Evolutionary conservation across 2,329 filamentous ascomycete genomes (phyloP).

Genomic region (Thelonectria rubi): DNA sequence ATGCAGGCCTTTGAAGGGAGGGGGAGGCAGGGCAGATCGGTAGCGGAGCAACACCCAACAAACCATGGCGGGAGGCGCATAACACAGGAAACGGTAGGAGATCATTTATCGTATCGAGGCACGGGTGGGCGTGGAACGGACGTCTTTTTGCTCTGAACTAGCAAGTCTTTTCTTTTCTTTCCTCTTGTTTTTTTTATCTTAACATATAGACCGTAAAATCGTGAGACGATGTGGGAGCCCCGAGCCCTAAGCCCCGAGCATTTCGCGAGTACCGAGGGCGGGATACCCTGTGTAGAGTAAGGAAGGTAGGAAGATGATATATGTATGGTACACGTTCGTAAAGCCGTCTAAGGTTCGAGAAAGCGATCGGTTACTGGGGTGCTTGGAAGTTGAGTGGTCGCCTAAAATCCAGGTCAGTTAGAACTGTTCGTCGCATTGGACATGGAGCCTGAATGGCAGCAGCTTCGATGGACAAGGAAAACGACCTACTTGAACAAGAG

Average conservation of each 20-base stretch:
- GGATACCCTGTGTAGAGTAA: constrained; percentile 30
- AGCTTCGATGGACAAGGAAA: not conserved
- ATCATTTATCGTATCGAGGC: constrained; percentile 27
- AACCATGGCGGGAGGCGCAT: not conserved
- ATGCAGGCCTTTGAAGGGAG: not conserved
- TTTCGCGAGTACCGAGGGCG: constrained; percentile 33
- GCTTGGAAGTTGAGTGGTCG: constrained; percentile 87
- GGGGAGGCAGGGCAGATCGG: not conserved
- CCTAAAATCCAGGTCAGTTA: constrained; percentile 54
- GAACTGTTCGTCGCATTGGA: not conserved
- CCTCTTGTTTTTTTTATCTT: constrained; percentile 41
- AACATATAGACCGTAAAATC: constrained; percentile 44
- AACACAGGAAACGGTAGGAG: constrained; percentile 9
- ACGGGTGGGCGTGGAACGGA: constrained; percentile 32
- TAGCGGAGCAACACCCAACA: not conserved
- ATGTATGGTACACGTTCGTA: constrained; percentile 41
- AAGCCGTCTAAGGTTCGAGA: constrained; percentile 28
- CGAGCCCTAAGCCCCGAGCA: constrained; percentile 24
- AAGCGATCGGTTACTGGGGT: constrained; percentile 58
- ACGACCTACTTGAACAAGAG: constrained; percentile 91
- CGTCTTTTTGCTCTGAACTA: constrained; percentile 37
- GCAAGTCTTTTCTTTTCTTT: constrained; percentile 41
- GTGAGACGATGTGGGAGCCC: constrained; percentile 37
- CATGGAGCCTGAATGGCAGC: not conserved
- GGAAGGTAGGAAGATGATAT: constrained; percentile 29